Conservation (phyloP, 2,329 filamentous ascomycete genomes). For the Colletotrichum tabaci region DNA sequence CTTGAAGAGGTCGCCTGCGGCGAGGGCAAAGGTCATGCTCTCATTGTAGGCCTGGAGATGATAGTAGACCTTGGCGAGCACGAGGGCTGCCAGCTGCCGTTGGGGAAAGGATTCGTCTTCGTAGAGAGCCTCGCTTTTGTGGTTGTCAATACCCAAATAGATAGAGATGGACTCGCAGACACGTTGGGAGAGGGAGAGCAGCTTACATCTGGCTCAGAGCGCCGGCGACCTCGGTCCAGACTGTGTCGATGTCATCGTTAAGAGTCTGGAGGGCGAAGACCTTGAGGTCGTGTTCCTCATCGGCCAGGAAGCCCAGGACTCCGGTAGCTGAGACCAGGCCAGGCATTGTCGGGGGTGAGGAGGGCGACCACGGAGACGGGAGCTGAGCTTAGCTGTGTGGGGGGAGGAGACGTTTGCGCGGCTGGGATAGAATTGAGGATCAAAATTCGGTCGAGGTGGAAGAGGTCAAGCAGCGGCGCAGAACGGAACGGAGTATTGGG, state of each 20-base stretch:
- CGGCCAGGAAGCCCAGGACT: constrained; percentile 93
- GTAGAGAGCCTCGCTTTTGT: constrained; percentile 88
- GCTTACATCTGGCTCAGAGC: constrained; percentile 91
- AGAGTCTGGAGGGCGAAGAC: constrained; percentile 95
- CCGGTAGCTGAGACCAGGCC: constrained; percentile 94
- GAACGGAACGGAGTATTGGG: background rate
- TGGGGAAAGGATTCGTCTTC: constrained; percentile 97
- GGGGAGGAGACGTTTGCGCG: constrained; percentile 7
- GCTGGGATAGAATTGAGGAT: background rate
- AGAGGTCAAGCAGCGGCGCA: background rate
- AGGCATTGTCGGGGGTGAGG: constrained; percentile 75
- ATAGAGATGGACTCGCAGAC: constrained; percentile 1
- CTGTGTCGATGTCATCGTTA: constrained; percentile 95
- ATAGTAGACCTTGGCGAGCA: constrained; percentile 98
- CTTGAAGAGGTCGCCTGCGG: constrained; percentile 95
- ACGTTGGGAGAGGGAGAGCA: constrained; percentile 4
- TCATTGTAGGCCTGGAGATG: constrained; percentile 99
- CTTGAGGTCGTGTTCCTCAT: constrained; percentile 94
- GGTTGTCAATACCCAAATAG: constrained; percentile 36
- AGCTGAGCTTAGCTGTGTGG: constrained; percentile 29
- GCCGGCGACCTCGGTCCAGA: constrained; percentile 97
- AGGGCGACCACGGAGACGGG: constrained; percentile 42
- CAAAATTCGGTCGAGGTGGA: background rate
- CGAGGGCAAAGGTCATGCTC: constrained; percentile 98
- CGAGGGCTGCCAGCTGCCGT: constrained; percentile 92